Conservation (phyloP, 2,329 filamentous ascomycete species). For the Acrodontium crateriforme region DNA sequence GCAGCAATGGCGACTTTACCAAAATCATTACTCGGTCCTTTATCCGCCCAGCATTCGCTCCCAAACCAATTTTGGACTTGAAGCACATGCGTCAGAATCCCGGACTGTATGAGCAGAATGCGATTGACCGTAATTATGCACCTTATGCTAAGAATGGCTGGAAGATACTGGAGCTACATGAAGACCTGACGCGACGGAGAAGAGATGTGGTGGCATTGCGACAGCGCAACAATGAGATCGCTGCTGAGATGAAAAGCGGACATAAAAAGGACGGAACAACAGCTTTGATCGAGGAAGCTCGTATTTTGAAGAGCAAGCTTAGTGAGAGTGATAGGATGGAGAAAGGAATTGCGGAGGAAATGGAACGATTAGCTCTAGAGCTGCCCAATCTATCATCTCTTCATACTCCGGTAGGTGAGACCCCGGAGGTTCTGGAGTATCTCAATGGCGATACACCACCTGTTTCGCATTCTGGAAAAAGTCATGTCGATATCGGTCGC, state of each 20-base stretch:
- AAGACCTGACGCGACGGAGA: conserved; percentile 38
- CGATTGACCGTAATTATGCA: conserved; percentile 70
- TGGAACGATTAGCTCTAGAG: conserved; percentile 59
- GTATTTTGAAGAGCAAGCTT: conserved; percentile 49
- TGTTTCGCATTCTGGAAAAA: conserved; percentile 5
- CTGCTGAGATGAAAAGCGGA: conserved; percentile 29
- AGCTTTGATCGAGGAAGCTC: conserved; percentile 49
- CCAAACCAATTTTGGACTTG: conserved; percentile 67
- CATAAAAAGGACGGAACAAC: conserved; percentile 23
- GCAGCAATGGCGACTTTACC: too few relatives aligned
- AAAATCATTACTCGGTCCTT: too few relatives aligned
- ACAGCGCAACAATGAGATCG: conserved; percentile 52
- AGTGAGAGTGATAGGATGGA: conserved; percentile 48
- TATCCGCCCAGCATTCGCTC: conserved; percentile 54
- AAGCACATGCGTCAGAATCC: conserved; percentile 82
- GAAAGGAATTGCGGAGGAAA: conserved; percentile 46
- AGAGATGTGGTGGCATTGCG: conserved; percentile 46
- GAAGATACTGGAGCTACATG: conserved; percentile 37
- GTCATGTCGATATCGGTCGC: conserved; percentile 61
- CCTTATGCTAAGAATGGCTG: conserved; percentile 37
- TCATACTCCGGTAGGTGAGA: conserved; percentile 56
- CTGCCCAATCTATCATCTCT: conserved; percentile 77
- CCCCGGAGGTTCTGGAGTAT: conserved; percentile 54
- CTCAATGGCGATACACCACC: conserved; percentile 52
- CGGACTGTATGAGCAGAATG: conserved; percentile 68